phyloP scores from a whole-genome alignment of 306 rosid species.

The Ormosia emarginata region DNA sequence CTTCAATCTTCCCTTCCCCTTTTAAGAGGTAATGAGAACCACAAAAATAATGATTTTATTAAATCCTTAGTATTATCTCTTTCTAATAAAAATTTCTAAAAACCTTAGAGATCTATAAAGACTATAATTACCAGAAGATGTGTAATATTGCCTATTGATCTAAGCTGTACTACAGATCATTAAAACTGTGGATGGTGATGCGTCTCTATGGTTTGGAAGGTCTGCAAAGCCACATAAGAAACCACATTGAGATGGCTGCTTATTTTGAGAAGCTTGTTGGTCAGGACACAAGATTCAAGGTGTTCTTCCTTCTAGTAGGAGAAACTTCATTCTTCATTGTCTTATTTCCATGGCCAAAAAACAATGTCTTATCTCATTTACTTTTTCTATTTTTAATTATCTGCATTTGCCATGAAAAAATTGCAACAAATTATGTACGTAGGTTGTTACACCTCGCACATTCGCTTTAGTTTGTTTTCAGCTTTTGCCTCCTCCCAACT shows the following conservation, averaged over 20 bases:
- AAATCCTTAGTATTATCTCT: background rate
- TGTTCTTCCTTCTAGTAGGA: conserved; percentile 22
- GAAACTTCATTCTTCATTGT: background rate
- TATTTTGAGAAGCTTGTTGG: conserved; percentile 60
- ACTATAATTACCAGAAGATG: background rate
- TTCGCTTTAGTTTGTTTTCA: conserved; percentile 88
- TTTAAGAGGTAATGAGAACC: background rate
- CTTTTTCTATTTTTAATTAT: background rate
- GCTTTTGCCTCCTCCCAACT: conserved; percentile 51
- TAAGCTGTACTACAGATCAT: conserved; percentile 48
- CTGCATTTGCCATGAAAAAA: background rate
- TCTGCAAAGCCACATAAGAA: conserved; percentile 62
- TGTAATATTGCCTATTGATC: conserved; percentile 10
- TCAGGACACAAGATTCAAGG: conserved; percentile 86
- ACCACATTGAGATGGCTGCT: conserved; percentile 71
- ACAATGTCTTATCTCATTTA: too few relatives aligned
- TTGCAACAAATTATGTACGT: conserved; percentile 8
- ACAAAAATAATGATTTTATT: background rate
- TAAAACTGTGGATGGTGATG: conserved; percentile 91
- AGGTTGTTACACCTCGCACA: conserved; percentile 64
- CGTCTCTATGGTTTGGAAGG: conserved; percentile 88
- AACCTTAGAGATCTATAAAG: background rate
- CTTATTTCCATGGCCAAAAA: background rate
- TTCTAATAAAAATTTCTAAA: background rate
- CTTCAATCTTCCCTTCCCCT: background rate